A percentile compares a stretch with the other conserved stretches of the same genome.
These are phyloP conservation scores for Fusarium decemcellulare DNA, from an alignment of 2,329 filamentous ascomycete species.

Conservation along the genomic window DNA sequence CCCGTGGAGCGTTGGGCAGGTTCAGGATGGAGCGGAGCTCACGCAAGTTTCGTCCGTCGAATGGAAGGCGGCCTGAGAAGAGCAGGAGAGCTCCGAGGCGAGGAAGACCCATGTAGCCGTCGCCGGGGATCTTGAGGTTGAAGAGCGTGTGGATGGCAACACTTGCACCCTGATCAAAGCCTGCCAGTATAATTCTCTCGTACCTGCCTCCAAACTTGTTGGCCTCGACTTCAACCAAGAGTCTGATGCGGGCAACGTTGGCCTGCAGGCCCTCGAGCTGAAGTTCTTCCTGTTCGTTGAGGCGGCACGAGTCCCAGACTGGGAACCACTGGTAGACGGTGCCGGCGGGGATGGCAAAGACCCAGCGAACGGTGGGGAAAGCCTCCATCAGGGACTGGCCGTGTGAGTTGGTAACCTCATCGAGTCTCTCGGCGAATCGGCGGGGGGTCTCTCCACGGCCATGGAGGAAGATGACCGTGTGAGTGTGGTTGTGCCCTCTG, in stretches of 20 bases:
- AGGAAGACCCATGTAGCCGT: neutral
- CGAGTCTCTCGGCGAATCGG: slow-evolving; percentile 50
- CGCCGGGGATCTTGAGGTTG: slow-evolving; percentile 47
- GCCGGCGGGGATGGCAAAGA: slow-evolving; percentile 60
- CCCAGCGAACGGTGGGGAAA: slow-evolving; percentile 63
- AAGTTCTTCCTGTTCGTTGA: slow-evolving; percentile 58
- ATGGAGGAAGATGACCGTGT: slow-evolving; percentile 62
- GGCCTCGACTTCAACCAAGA: slow-evolving; percentile 54
- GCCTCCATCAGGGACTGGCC: slow-evolving; percentile 51
- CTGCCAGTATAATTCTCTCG: slow-evolving; percentile 58
- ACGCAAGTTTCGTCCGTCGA: slow-evolving; percentile 48
- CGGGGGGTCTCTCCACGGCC: slow-evolving; percentile 57
- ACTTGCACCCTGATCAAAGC: slow-evolving; percentile 63
- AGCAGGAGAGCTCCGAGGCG: slow-evolving; percentile 53
- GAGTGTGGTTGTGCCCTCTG: slow-evolving; percentile 48
- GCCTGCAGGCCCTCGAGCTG: slow-evolving; percentile 58
- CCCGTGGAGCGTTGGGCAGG: slow-evolving; percentile 40
- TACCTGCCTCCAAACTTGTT: slow-evolving; percentile 51
- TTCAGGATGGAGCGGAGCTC: slow-evolving; percentile 51
- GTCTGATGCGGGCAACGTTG: slow-evolving; percentile 50
- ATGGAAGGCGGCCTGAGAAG: slow-evolving; percentile 54
- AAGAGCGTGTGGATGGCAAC: slow-evolving; percentile 55
- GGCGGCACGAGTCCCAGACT: slow-evolving; percentile 58
- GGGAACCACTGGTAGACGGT: slow-evolving; percentile 63
- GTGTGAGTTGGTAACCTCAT: slow-evolving; percentile 46